These are phyloP conservation scores for Davidsoniella neocaledoniae DNA, from an alignment of 2,329 filamentous ascomycete species.

Conservation along the genomic window DNA sequence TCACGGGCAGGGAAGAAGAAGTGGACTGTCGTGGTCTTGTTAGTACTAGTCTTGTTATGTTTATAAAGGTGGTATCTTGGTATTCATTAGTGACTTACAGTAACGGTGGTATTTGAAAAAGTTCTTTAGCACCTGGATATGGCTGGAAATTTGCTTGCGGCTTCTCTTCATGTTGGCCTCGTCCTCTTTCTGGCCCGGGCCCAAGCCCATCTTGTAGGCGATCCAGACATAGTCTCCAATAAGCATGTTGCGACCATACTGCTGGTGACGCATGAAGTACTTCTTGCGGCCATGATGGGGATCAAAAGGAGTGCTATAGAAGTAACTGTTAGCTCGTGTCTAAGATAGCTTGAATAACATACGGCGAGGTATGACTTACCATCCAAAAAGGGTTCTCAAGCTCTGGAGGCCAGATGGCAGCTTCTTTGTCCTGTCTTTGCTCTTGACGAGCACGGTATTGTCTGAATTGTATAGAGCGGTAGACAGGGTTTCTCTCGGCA, in stretches of 20 bases:
- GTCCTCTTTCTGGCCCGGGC: conserved; percentile 29
- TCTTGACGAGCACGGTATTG: conserved; percentile 49
- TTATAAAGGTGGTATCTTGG: too few species aligned
- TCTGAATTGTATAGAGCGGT: conserved; percentile 44
- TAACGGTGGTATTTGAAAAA: conserved; percentile 46
- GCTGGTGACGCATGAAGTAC: conserved; percentile 45
- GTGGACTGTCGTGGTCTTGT: conserved; percentile 27
- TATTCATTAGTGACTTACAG: conserved; percentile 30
- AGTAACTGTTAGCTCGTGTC: neutral
- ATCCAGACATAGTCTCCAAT: conserved; percentile 53
- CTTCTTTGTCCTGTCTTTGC: conserved; percentile 42
- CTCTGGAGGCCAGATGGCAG: conserved; percentile 41
- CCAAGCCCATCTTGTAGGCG: conserved; percentile 28
- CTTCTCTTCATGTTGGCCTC: conserved; percentile 28
- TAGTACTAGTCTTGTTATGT: neutral
- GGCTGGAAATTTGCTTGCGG: conserved; percentile 49
- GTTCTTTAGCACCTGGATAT: conserved; percentile 54
- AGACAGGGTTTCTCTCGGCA: conserved; percentile 37
- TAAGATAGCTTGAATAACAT: neutral
- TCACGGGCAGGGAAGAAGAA: conserved; percentile 41
- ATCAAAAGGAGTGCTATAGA: conserved; percentile 43
- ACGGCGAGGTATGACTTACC: conserved; percentile 27
- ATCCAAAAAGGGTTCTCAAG: conserved; percentile 53
- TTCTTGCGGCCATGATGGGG: conserved; percentile 49
- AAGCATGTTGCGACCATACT: conserved; percentile 52